These are phyloP conservation scores for Acmispon strigosus DNA, from an alignment of 306 rosid genomes.

Conservation along the genomic window DNA sequence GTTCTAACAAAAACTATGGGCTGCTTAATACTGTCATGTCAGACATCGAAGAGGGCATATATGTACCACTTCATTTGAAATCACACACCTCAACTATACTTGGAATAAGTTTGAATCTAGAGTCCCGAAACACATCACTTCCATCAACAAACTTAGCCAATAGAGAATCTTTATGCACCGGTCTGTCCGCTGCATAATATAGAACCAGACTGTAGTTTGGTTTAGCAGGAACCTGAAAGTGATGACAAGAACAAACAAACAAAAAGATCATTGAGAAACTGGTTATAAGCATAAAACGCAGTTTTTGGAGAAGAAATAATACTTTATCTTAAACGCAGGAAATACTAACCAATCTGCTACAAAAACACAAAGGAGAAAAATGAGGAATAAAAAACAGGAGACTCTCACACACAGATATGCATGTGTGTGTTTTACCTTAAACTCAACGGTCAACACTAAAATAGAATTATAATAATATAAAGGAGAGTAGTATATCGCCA, in stretches of 20 bases:
- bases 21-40: too few species aligned
- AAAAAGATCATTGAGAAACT: conserved; percentile 7
- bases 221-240: conserved; percentile 85
- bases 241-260: neutral
- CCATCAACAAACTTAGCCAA: conserved; percentile 83
- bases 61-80: neutral
- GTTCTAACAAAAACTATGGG: too few species aligned
- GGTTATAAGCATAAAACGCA: neutral
- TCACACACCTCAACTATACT: conserved; percentile 77
- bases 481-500: neutral
- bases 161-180: conserved; percentile 56
- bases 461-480: neutral
- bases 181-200: conserved; percentile 85
- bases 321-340: neutral
- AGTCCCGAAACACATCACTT: conserved; percentile 63
- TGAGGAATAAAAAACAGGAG: neutral
- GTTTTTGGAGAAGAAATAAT: neutral
- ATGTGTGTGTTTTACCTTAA: neutral
- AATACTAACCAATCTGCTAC: neutral
- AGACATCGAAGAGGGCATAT: too few species aligned
- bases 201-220: conserved; percentile 91
- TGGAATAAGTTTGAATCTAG: conserved; percentile 94
- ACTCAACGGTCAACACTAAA: neutral
- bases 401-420: neutral
- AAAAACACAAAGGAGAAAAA: neutral